Evolutionary conservation across 352 stramenopile genomes (phyloP).

Genomic region (Phytophthora pseudosyringae): DNA sequence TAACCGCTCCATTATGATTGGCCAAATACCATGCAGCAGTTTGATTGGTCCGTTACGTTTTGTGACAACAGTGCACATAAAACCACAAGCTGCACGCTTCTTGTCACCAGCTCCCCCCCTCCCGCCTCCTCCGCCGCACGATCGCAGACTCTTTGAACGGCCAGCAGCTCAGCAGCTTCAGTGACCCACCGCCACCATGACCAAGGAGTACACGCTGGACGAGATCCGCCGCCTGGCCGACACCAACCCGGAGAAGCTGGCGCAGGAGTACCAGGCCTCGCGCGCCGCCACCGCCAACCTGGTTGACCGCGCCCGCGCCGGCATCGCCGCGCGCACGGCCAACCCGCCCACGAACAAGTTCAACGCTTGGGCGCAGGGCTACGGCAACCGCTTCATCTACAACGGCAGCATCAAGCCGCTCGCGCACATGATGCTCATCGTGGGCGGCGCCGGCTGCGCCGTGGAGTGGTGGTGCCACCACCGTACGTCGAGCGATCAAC

Average conservation of each 20-base stretch:
- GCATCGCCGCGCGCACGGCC: constrained; percentile 61
- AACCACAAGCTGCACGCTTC: neutral
- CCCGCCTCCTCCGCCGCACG: constrained; percentile 7
- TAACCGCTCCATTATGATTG: neutral
- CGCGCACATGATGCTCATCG: constrained; percentile 80
- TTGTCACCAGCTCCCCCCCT: neutral
- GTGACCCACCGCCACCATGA: constrained; percentile 42
- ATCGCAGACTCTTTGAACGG: constrained; percentile 39
- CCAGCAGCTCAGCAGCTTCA: constrained; percentile 22
- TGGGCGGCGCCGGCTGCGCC: constrained; percentile 56
- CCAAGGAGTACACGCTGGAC: constrained; percentile 81
- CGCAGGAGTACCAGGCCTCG: constrained; percentile 73
- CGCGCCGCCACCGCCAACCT: constrained; percentile 71
- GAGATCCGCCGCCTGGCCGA: constrained; percentile 82
- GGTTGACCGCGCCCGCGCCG: constrained; percentile 62
- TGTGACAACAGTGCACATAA: neutral
- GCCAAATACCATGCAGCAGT: neutral
- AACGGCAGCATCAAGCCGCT: constrained; percentile 73
- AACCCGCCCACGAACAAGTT: constrained; percentile 67
- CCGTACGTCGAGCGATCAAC: constrained; percentile 43
- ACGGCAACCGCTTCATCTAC: constrained; percentile 81
- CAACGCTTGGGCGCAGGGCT: constrained; percentile 73
- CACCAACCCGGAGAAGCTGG: constrained; percentile 73
- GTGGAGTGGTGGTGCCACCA: constrained; percentile 78
- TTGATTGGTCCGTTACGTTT: too few species aligned